phyloP scores from a whole-genome alignment of 2,329 filamentous ascomycete species.

The Venturia effusa region DNA sequence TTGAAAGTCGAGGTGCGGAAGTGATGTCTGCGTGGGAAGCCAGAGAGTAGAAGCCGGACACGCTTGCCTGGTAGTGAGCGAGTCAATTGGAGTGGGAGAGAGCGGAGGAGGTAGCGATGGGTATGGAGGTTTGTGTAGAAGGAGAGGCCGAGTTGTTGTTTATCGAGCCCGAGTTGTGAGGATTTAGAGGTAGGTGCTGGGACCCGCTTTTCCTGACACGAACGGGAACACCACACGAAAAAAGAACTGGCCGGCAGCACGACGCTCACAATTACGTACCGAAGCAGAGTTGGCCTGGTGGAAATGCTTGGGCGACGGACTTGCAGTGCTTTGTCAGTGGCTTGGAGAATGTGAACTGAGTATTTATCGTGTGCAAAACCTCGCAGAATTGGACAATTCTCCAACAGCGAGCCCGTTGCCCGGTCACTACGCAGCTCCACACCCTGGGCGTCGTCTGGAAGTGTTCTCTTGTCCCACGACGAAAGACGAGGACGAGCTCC shows the following conservation, averaged over 20 bases:
- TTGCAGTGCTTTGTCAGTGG: not conserved
- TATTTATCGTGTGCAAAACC: too few relatives aligned
- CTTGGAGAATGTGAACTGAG: too few relatives aligned
- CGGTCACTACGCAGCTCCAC: not conserved
- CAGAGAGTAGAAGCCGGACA: not conserved
- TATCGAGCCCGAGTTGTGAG: not conserved
- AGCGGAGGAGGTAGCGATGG: not conserved
- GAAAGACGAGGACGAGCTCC: not conserved
- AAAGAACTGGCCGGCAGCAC: not conserved
- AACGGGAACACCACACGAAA: not conserved
- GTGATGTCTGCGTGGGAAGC: not conserved
- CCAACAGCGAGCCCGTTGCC: not conserved
- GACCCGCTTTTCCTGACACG: not conserved
- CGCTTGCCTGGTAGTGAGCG: not conserved
- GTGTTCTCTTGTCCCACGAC: conserved; percentile 2
- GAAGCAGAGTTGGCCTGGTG: not conserved
- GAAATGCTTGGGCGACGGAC: not conserved
- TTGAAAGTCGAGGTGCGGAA: not conserved
- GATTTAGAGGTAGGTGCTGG: not conserved
- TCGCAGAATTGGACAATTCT: not conserved
- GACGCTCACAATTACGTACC: not conserved
- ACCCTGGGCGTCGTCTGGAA: not conserved
- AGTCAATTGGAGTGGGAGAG: not conserved
- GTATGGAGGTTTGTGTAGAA: not conserved
- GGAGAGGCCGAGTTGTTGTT: not conserved